Evolutionary conservation across 75 land plant genomes (phyloP).

Genomic region (Larix kaempferi): DNA sequence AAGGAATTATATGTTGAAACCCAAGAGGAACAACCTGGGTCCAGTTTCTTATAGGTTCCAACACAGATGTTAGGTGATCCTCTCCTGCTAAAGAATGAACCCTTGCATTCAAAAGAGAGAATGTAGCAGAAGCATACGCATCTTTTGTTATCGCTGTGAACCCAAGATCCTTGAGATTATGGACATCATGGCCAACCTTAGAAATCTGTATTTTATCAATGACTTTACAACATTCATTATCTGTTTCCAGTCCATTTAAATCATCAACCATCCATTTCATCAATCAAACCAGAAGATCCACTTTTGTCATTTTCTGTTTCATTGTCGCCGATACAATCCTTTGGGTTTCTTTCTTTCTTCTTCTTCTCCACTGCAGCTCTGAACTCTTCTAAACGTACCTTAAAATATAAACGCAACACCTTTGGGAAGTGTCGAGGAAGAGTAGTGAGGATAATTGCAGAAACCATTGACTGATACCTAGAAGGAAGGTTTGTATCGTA

Average conservation of each 20-base stretch:
- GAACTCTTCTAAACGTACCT: constrained; percentile 76
- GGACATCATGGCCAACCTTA: constrained; percentile 71
- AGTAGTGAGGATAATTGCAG: too few relatives aligned
- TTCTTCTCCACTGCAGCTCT: constrained; percentile 25
- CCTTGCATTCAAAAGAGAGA: constrained; percentile 82
- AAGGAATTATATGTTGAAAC: too few relatives aligned
- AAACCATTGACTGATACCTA: too few relatives aligned
- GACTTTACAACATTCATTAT: constrained; percentile 21
- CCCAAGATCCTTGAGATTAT: constrained; percentile 75
- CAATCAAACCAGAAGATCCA: constrained; percentile 20
- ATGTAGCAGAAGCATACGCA: constrained; percentile 94
- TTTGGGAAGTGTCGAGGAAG: too few relatives aligned
- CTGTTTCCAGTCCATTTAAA: constrained; percentile 18
- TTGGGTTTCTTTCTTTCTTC: constrained; percentile 13
- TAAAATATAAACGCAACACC: constrained; percentile 70
- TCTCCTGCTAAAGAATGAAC: constrained; percentile 79
- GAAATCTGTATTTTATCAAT: constrained; percentile 45
- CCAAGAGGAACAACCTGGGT: constrained; percentile 47
- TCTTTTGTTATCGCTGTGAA: constrained; percentile 94
- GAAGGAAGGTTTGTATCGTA: too few relatives aligned
- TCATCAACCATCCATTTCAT: constrained; percentile 45
- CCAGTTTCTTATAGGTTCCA: constrained; percentile 79
- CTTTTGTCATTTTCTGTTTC: constrained; percentile 40
- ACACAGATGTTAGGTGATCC: constrained; percentile 78
- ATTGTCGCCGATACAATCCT: constrained; percentile 40